A percentile compares a stretch with the other conserved stretches of the same genome.
phyloP scores from a whole-genome alignment of 73 alveolate species.

The Breviolum minutum region DNA sequence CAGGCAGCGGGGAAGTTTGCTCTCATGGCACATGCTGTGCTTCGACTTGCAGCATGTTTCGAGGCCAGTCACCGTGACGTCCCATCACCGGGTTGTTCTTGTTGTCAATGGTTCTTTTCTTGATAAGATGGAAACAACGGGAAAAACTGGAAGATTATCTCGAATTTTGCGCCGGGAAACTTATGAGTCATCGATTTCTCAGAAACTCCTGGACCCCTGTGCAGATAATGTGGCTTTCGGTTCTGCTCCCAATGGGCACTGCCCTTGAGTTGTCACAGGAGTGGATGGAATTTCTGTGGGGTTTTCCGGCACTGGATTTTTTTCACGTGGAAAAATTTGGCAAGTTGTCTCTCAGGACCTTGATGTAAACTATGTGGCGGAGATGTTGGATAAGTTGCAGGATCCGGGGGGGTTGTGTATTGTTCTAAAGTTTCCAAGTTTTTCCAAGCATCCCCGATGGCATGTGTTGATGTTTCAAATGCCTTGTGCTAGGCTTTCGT shows the following conservation, averaged over 20 bases:
- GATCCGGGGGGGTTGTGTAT: background rate
- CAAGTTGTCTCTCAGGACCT: slow-evolving; percentile 5
- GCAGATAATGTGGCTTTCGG: slow-evolving; percentile 55
- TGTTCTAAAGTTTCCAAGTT: too few relatives aligned
- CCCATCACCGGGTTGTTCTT: background rate
- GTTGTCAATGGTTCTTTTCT: background rate
- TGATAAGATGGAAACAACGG: background rate
- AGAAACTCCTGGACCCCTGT: background rate
- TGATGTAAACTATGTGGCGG: slow-evolving; percentile 74
- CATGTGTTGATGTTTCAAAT: background rate
- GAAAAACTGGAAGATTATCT: background rate
- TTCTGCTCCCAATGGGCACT: background rate
- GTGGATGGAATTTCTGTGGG: background rate
- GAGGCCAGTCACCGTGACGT: background rate
- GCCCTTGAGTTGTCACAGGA: background rate
- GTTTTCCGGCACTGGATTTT: background rate
- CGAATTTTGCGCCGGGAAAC: background rate
- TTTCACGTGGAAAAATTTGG: background rate
- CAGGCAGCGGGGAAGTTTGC: too few relatives aligned
- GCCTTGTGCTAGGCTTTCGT: slow-evolving; percentile 10
- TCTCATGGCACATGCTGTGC: background rate
- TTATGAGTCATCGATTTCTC: background rate
- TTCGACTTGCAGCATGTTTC: slow-evolving; percentile 38
- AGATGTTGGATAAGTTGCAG: slow-evolving; percentile 71
- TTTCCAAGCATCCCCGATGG: background rate